Evolutionary conservation across 306 rosid species (phyloP), one percentile per base, ranked within the genome.

Genomic region (Cucurbita pepo): DNA sequence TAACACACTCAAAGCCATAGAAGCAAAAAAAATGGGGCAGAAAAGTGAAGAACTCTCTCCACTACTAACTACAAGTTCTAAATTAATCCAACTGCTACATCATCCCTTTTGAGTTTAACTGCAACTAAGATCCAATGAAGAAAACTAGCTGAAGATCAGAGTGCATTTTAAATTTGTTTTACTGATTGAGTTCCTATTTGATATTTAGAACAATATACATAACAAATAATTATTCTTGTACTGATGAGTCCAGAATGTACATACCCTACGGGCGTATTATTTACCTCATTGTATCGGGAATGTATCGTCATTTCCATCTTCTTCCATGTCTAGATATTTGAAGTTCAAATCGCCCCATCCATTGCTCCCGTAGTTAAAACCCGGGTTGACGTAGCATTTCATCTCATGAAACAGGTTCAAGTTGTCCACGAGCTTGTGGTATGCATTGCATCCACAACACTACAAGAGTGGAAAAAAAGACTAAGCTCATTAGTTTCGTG

Each of bases 391-490:
- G 44, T 88, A 90, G 87, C 97, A 92, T 56, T 88, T 92, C 74
- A 88, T 90, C 81, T 88, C 97, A 80, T 92, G 95, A 82, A 92
- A 92, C 70, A 92, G 84, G 83, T 92, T 92, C 84, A 92, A 84
- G 78, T 92, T 86, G 86, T 92, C 97, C 80, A 92, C 97, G 2
- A 90, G 96, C 92, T 92, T 92, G 76, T 92, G 97, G 78, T 85
- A 92, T 5, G 95, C 97, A 74, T 81, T 86, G 88, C 97, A 92
- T 66, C 95, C 92, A 67, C 96, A 92, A 61, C 97, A 92, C 97
- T 92, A 76, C 65, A 75, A 73, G 75, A 79, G 71, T 51, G 8
- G 51, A 69, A 54, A 44, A 44, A 70, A 76, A 56, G 19, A 52
- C n/a, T 37, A 9, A 54, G 38, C 34, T 11, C 59, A n/a, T 69